Evolutionary conservation across 192 early-diverging fungal species (phyloP), one percentile per base, ranked within the genome.

Genomic region (Backusella tarrabulga): DNA sequence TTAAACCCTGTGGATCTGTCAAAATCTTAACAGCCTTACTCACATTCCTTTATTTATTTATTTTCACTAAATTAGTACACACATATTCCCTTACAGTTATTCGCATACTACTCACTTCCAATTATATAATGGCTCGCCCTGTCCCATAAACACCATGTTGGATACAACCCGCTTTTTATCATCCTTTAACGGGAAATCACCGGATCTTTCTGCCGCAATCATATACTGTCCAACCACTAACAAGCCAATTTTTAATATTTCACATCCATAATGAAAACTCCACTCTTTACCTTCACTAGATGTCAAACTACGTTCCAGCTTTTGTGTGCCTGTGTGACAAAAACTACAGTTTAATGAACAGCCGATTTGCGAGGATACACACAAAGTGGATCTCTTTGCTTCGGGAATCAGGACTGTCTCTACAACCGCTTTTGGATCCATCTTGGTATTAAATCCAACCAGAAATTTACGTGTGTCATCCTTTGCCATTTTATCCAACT

Each of bases 121-220:
- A 80, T 97, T 97, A 80, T 92, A 92, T 19, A 96, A 79, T 1
- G 96, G 96, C 77, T 97, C 96, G 14, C 95, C 95, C 81, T 95
- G 94, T 32, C 95, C 95, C 96, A 97, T 97, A 74, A 95, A 93
- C 0, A 97, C 96, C 70, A 96, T 90, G 81, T 97, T 97, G 26
- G 88, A 89, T 21, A 96, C 83, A 1, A 69, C 84, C 42, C 90
- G 85, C 52, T 86, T 85, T 11, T 67, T 68, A 35, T 77, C 76
- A 6, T 83, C 73, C 17, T 41, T 35, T 1, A 89, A 75, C 17
- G 92, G 92, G 73, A 95, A 91, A 72, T 92, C 92, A 23, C 82
- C 84, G 38, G 83, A 81, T 52, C 83, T 83, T 72, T 85, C 84
- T 6, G 90, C 89, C 1, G 87, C 88, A 54, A 90, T 88, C 90